Conservation (phyloP, 192 early-diverging fungal species). For the Chytriomyces sp. region DNA sequence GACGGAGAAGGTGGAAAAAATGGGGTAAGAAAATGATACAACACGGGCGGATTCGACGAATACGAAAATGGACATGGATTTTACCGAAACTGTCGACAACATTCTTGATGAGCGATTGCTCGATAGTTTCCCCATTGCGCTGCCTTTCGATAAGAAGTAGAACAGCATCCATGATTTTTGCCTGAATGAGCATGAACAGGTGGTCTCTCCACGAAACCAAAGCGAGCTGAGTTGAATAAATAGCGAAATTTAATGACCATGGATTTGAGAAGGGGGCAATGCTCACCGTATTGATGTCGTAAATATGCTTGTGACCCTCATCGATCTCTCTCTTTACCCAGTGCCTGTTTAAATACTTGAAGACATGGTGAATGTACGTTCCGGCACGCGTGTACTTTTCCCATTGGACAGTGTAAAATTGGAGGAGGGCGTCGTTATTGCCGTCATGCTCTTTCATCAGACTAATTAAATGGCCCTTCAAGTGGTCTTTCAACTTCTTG, state of each 20-base stretch:
- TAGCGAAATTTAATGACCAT: conserved; percentile 1
- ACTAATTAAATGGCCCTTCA: conserved; percentile 54
- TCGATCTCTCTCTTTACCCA: conserved; percentile 98
- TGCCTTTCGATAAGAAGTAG: conserved; percentile 81
- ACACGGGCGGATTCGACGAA: background rate
- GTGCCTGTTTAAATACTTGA: conserved; percentile 93
- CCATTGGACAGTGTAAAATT: conserved; percentile 91
- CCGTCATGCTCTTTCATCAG: conserved; percentile 64
- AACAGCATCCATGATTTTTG: conserved; percentile 75
- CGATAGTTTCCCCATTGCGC: conserved; percentile 88
- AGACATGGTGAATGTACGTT: conserved; percentile 85
- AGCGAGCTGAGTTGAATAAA: conserved; percentile 60
- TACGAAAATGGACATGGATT: background rate
- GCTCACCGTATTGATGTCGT: conserved; percentile 91
- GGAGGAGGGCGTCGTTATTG: conserved; percentile 81
- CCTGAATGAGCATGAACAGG: conserved; percentile 69
- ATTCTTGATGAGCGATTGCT: conserved; percentile 81
- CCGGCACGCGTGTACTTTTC: conserved; percentile 84
- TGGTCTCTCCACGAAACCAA: conserved; percentile 88
- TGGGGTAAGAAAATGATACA: conserved; percentile 3
- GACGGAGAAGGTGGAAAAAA: background rate
- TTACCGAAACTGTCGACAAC: conserved; percentile 92
- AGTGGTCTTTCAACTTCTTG: conserved; percentile 59
- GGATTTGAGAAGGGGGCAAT: background rate
- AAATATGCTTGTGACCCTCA: conserved; percentile 85